phyloP scores from a whole-genome alignment of 495 filamentous ascomycete genomes.

The Emericellopsis terricola region DNA sequence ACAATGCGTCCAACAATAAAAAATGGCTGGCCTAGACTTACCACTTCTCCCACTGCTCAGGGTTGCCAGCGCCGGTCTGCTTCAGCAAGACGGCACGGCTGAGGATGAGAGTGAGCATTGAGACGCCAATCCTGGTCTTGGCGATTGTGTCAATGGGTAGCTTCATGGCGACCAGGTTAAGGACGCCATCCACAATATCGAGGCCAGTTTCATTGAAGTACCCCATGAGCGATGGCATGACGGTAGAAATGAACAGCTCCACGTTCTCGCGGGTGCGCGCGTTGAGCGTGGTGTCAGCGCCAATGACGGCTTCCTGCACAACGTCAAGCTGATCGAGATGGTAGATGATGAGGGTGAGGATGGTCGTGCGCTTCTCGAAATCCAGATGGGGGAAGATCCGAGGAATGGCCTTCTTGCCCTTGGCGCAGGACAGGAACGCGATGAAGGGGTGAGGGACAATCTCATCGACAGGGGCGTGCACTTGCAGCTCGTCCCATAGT shows the following conservation, averaged over 20 bases:
- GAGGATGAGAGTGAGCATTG: slow-evolving; percentile 85
- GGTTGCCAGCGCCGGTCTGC: slow-evolving; percentile 47
- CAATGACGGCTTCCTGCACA: slow-evolving; percentile 55
- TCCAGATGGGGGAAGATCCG: slow-evolving; percentile 89
- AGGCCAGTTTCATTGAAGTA: slow-evolving; percentile 84
- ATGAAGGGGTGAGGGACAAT: slow-evolving; percentile 84
- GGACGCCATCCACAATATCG: slow-evolving; percentile 71
- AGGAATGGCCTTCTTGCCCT: slow-evolving; percentile 90
- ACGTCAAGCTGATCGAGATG: slow-evolving; percentile 86
- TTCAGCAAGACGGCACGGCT: slow-evolving; percentile 87
- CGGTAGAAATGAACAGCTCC: slow-evolving; percentile 69
- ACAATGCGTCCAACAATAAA: background rate
- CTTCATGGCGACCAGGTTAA: slow-evolving; percentile 60
- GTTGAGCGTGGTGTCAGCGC: slow-evolving; percentile 47
- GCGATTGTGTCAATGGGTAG: slow-evolving; percentile 63
- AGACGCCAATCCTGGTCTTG: slow-evolving; percentile 68
- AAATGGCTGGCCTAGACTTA: slow-evolving; percentile 16
- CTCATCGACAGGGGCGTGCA: slow-evolving; percentile 73
- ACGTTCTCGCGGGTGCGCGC: slow-evolving; percentile 69
- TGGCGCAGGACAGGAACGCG: slow-evolving; percentile 79
- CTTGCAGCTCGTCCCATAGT: slow-evolving; percentile 70
- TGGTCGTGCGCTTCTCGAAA: slow-evolving; percentile 78
- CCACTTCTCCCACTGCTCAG: slow-evolving; percentile 72
- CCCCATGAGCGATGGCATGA: slow-evolving; percentile 76
- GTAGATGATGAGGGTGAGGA: slow-evolving; percentile 89